phyloP scores from a whole-genome alignment of 1,284 basidiomycete genomes.

The Cutaneotrichosporon sp. region DNA sequence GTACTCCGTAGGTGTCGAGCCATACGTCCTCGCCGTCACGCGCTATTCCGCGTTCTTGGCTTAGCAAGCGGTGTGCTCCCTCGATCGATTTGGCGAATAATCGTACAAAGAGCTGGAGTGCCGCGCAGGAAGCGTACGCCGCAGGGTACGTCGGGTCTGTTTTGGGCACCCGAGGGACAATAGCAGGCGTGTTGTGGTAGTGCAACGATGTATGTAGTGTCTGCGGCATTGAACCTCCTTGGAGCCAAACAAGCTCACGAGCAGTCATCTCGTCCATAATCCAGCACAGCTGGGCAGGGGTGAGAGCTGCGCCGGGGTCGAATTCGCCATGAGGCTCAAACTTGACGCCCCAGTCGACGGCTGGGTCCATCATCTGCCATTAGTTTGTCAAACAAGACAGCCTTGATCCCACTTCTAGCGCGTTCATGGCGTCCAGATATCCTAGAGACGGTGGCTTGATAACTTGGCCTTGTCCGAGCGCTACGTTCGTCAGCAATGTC shows the following conservation, averaged over 20 bases:
- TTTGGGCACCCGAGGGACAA: conserved; percentile 48
- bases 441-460: conserved; percentile 66
- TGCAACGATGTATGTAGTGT: conserved; percentile 78
- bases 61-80: conserved; percentile 71
- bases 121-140: conserved; percentile 57
- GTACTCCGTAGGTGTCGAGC: conserved; percentile 75
- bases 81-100: conserved; percentile 78
- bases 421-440: conserved; percentile 81
- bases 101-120: conserved; percentile 65
- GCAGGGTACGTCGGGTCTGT: conserved; percentile 18
- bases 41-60: conserved; percentile 53
- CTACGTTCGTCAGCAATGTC: conserved; percentile 47
- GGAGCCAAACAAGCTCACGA: conserved; percentile 85
- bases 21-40: conserved; percentile 85
- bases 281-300: conserved; percentile 75
- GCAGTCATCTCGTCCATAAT: conserved; percentile 73
- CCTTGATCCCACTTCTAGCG: conserved; percentile 62
- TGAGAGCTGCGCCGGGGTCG: conserved; percentile 59
- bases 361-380: conserved; percentile 68
- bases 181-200: conserved; percentile 55
- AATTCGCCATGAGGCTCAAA: conserved; percentile 53
- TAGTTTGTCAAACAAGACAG: neutral
- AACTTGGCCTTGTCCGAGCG: conserved; percentile 60
- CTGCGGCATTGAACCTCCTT: conserved; percentile 75
- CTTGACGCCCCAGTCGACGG: conserved; percentile 73